Evolutionary conservation across 2,329 filamentous ascomycete species (phyloP).

Genomic region (Tolypocladium amazonense): DNA sequence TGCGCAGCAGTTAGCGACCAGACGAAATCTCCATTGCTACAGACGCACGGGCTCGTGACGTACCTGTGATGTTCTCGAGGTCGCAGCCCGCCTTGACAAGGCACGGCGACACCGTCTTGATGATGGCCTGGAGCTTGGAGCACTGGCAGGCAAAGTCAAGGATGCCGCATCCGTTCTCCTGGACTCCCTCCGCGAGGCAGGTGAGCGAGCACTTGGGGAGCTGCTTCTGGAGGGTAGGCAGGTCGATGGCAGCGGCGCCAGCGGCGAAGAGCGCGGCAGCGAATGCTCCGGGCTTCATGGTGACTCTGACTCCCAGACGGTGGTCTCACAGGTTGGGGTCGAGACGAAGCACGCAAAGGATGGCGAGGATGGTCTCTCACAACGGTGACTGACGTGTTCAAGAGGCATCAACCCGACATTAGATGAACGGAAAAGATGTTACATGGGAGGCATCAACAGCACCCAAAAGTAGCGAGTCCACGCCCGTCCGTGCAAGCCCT

Average conservation of each 20-base stretch:
- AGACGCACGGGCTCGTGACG: neutral
- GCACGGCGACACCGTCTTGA: slow-evolving; percentile 21
- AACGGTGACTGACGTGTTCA: neutral
- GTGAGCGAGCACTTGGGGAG: slow-evolving; percentile 27
- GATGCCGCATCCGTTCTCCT: slow-evolving; percentile 20
- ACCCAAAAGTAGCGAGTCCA: neutral
- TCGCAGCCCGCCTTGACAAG: slow-evolving; percentile 21
- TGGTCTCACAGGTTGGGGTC: neutral
- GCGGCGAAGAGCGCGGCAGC: slow-evolving; percentile 5
- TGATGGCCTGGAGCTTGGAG: slow-evolving; percentile 21
- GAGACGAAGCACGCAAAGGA: neutral
- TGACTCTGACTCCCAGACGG: neutral
- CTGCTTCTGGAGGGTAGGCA: slow-evolving; percentile 7
- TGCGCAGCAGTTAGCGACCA: neutral
- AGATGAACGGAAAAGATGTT: neutral
- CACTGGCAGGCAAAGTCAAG: slow-evolving; percentile 28
- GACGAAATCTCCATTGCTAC: neutral
- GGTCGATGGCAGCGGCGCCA: slow-evolving; percentile 6
- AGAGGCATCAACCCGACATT: neutral
- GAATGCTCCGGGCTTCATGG: neutral
- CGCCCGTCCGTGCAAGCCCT: neutral
- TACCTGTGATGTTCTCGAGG: slow-evolving; percentile 24
- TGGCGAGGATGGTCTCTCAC: neutral
- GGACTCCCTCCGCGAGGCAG: slow-evolving; percentile 23
- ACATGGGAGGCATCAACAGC: neutral